Evolutionary conservation across 768 basidiomycete genomes (phyloP).

Genomic region (Xanthoconium stramineum): DNA sequence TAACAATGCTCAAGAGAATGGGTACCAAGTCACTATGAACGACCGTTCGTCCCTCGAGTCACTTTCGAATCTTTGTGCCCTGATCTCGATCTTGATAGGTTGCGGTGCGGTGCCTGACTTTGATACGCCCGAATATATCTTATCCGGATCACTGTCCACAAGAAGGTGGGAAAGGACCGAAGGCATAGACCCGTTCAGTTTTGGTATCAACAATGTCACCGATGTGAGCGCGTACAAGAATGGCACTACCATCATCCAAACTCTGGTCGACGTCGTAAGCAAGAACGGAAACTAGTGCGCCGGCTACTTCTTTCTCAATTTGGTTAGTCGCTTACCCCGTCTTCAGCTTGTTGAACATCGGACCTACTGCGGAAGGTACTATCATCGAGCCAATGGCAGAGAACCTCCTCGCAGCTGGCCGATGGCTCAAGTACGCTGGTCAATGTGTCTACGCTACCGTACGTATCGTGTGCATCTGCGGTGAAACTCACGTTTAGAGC

Average conservation of each 20-base stretch:
- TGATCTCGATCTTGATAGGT: slow-evolving; percentile 29
- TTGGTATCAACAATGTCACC: slow-evolving; percentile 46
- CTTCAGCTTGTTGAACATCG: slow-evolving; percentile 47
- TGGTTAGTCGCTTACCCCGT: not conserved
- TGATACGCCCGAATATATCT: slow-evolving; percentile 53
- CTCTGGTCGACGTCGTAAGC: slow-evolving; percentile 53
- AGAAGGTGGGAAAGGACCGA: slow-evolving; percentile 57
- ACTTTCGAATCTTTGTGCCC: not conserved
- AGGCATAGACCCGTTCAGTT: slow-evolving; percentile 54
- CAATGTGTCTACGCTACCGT: slow-evolving; percentile 54
- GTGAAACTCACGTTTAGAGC: not conserved
- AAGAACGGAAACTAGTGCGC: slow-evolving; percentile 63
- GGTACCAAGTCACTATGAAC: slow-evolving; percentile 47
- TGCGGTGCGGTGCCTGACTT: slow-evolving; percentile 52
- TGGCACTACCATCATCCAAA: slow-evolving; percentile 46
- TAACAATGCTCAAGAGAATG: slow-evolving; percentile 38
- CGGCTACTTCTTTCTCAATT: not conserved
- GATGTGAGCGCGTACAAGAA: slow-evolving; percentile 45
- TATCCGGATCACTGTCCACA: slow-evolving; percentile 45
- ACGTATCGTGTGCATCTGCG: slow-evolving; percentile 9
- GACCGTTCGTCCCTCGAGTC: slow-evolving; percentile 29
- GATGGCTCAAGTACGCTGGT: slow-evolving; percentile 49
- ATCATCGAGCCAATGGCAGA: slow-evolving; percentile 48
- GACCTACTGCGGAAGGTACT: slow-evolving; percentile 53
- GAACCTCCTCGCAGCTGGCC: slow-evolving; percentile 47